A percentile compares a stretch with the other conserved stretches of the same genome.
phyloP scores from a whole-genome alignment of 768 basidiomycete genomes.

The Pisolithus orientalis region DNA sequence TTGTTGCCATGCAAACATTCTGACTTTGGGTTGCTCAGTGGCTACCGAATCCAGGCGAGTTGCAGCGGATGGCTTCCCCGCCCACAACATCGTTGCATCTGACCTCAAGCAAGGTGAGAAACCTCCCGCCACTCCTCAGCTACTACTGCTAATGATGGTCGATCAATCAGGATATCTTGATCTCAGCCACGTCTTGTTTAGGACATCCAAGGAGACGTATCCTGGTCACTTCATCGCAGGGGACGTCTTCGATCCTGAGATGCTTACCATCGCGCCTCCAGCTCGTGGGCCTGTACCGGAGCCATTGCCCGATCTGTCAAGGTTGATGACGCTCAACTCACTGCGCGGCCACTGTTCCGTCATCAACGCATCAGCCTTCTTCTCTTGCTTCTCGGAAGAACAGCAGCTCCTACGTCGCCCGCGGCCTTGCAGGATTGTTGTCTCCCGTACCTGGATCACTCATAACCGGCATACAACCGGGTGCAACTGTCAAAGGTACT shows the following conservation, averaged over 20 bases:
- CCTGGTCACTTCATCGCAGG: slow-evolving; percentile 49
- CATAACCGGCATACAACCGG: slow-evolving; percentile 25
- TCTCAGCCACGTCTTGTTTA: slow-evolving; percentile 57
- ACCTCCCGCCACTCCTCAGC: neutral
- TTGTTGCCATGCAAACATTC: neutral
- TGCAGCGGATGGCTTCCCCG: slow-evolving; percentile 37
- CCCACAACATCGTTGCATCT: slow-evolving; percentile 30
- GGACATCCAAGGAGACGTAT: slow-evolving; percentile 44
- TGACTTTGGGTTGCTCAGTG: slow-evolving; percentile 4
- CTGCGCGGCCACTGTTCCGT: slow-evolving; percentile 43
- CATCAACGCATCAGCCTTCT: slow-evolving; percentile 45
- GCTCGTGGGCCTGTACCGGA: slow-evolving; percentile 19
- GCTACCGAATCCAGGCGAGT: slow-evolving; percentile 34
- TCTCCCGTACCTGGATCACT: slow-evolving; percentile 25
- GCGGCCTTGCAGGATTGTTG: slow-evolving; percentile 22
- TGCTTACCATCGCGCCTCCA: slow-evolving; percentile 32
- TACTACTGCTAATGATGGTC: neutral
- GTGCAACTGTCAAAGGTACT: neutral
- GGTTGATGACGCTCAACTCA: slow-evolving; percentile 39
- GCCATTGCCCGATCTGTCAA: slow-evolving; percentile 22
- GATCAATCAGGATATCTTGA: slow-evolving; percentile 44
- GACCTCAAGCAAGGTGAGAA: slow-evolving; percentile 34
- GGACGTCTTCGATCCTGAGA: slow-evolving; percentile 42
- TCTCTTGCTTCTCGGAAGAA: slow-evolving; percentile 31
- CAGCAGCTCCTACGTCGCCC: slow-evolving; percentile 25